Conservation (phyloP, 2,329 filamentous ascomycete species). For the Diaporthe velutina region DNA sequence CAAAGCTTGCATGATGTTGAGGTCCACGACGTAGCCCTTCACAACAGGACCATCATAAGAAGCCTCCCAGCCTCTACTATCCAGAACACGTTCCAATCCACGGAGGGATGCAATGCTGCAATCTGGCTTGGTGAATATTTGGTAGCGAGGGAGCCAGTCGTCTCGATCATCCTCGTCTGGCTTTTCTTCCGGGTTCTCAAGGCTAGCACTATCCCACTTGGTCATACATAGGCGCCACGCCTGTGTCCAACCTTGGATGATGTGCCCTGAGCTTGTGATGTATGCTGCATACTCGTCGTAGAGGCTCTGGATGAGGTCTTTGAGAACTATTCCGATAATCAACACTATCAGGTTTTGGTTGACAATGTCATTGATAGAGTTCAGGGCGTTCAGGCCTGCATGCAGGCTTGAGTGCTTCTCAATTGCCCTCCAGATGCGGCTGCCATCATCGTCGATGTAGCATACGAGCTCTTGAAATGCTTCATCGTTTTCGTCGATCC, state of each 20-base stretch:
- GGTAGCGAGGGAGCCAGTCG: constrained; percentile 32
- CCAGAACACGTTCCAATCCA: constrained; percentile 21
- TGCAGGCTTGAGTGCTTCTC: constrained; percentile 26
- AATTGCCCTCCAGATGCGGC: constrained; percentile 5
- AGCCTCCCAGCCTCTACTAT: constrained; percentile 18
- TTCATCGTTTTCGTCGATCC: constrained; percentile 30
- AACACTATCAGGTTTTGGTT: background rate
- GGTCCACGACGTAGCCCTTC: constrained; percentile 27
- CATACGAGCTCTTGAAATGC: constrained; percentile 24
- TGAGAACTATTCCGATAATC: background rate
- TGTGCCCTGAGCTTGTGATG: constrained; percentile 24
- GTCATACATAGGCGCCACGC: constrained; percentile 30
- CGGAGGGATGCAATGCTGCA: background rate
- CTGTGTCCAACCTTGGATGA: constrained; percentile 34
- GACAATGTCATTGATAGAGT: constrained; percentile 7
- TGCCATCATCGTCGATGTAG: constrained; percentile 4
- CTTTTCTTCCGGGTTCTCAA: constrained; percentile 10
- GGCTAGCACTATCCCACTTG: constrained; percentile 17
- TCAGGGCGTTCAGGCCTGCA: constrained; percentile 19
- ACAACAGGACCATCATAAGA: background rate
- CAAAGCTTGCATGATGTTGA: constrained; percentile 32
- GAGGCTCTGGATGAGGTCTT: background rate
- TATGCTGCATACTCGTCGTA: background rate
- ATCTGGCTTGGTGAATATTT: constrained; percentile 12
- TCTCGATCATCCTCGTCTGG: constrained; percentile 32